Percentiles rank a stretch among this genome's conserved stretches.
phyloP scores from a whole-genome alignment of 352 stramenopile genomes.

The Plasmopara viticola region DNA sequence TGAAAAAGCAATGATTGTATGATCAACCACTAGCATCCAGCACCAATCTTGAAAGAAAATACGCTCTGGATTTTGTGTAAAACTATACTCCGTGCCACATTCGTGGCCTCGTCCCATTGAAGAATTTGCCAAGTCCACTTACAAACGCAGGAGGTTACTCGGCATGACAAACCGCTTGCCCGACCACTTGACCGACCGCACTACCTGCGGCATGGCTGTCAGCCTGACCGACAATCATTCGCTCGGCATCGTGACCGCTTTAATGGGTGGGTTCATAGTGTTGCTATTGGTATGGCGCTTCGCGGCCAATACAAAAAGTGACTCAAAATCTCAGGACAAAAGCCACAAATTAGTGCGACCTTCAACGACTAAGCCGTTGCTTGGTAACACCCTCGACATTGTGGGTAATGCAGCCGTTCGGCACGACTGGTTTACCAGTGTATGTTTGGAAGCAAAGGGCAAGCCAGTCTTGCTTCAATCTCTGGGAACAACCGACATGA shows the following conservation, averaged over 20 bases:
- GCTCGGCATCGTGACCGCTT: constrained; percentile 9
- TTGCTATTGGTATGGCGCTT: constrained; percentile 16
- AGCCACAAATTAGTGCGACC: constrained; percentile 11
- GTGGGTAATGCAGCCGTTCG: constrained; percentile 22
- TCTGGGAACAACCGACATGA: constrained; percentile 25
- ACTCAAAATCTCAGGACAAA: constrained; percentile 12
- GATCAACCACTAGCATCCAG: too few species aligned
- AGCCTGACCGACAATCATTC: constrained; percentile 18
- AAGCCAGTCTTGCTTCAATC: constrained; percentile 30
- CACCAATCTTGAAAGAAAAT: too few species aligned
- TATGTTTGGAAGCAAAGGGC: constrained; percentile 27
- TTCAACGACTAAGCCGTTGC: constrained; percentile 21
- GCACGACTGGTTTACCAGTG: constrained; percentile 39
- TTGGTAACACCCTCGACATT: constrained; percentile 33
- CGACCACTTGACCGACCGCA: too few species aligned
- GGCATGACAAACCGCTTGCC: too few species aligned
- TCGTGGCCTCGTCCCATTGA: too few species aligned
- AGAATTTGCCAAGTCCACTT: too few species aligned
- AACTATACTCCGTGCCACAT: too few species aligned
- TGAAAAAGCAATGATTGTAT: too few species aligned
- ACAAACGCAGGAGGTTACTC: too few species aligned
- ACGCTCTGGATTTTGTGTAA: too few species aligned
- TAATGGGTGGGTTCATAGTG: constrained; percentile 14
- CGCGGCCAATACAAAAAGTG: constrained; percentile 1
- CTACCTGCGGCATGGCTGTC: constrained; percentile 10